Evolutionary conservation across 306 rosid genomes (phyloP).

Genomic region (Trichosanthes cucumerina): DNA sequence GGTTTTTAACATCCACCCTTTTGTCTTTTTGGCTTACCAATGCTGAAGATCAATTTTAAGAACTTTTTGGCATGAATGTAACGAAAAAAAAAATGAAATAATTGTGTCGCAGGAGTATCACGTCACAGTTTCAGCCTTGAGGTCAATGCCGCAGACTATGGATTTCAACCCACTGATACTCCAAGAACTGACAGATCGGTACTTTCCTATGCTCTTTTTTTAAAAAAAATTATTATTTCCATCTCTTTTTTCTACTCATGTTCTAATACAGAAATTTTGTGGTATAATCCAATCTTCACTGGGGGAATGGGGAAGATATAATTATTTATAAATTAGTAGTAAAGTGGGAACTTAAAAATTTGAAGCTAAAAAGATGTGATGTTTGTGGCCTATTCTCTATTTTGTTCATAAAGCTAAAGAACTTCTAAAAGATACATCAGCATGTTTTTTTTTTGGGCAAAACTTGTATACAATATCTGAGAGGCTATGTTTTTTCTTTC

Average conservation of each 20-base stretch:
- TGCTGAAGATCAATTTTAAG: background rate
- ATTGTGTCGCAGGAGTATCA: slow-evolving; percentile 60
- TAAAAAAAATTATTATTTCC: background rate
- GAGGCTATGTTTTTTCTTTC: background rate
- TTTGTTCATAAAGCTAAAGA: background rate
- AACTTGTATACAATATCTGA: background rate
- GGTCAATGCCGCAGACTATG: slow-evolving; percentile 78
- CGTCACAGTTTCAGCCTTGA: slow-evolving; percentile 73
- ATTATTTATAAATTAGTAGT: background rate
- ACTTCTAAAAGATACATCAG: background rate
- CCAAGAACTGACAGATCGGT: slow-evolving; percentile 99
- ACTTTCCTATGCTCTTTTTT: slow-evolving; percentile 5
- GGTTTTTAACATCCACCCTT: slow-evolving; percentile 33
- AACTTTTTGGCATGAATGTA: background rate
- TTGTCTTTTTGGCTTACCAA: background rate
- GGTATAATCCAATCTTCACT: background rate
- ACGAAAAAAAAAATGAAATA: slow-evolving; percentile 4
- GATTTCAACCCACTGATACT: slow-evolving; percentile 79
- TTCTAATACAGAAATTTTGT: background rate
- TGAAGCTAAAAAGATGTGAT: background rate
- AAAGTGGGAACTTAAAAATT: background rate
- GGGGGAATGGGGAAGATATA: background rate
- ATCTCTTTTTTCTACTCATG: background rate
- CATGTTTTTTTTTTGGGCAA: background rate
- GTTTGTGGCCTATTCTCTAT: background rate